phyloP scores from a whole-genome alignment of 306 rosid genomes.

The Potentilla sterilis region DNA sequence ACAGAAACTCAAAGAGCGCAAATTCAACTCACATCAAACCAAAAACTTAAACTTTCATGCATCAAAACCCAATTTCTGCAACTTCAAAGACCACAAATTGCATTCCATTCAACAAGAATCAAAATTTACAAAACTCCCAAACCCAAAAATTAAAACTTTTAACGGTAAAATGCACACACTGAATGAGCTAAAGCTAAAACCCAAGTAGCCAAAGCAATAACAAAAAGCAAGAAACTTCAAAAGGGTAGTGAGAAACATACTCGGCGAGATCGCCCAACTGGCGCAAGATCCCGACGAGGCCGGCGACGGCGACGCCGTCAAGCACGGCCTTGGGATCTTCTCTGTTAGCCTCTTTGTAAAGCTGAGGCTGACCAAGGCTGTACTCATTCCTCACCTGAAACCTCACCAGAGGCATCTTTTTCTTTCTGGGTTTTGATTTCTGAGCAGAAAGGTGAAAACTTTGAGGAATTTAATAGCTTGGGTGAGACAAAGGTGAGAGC shows the following conservation, averaged over 20 bases:
- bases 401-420: constrained; percentile 79
- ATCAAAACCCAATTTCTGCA: background rate
- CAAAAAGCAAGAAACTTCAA: constrained; percentile 3
- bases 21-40: background rate
- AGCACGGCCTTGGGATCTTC: constrained; percentile 96
- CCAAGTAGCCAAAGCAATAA: background rate
- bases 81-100: background rate
- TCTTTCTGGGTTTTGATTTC: constrained; percentile 4
- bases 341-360: constrained; percentile 47
- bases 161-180: background rate
- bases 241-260: constrained; percentile 40
- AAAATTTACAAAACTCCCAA: background rate
- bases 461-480: background rate
- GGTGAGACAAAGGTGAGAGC: constrained; percentile 8
- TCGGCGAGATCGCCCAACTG: constrained; percentile 99
- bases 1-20: background rate
- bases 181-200: constrained; percentile 7
- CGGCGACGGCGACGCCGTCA: constrained; percentile 85
- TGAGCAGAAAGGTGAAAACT: background rate
- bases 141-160: background rate
- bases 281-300: constrained; percentile 96
- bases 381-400: constrained; percentile 75
- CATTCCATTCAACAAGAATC: background rate
- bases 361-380: constrained; percentile 67
- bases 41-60: background rate